Evolutionary conservation across 2,329 filamentous ascomycete species (phyloP).

Genomic region (Aspergillus transmontanensis): DNA sequence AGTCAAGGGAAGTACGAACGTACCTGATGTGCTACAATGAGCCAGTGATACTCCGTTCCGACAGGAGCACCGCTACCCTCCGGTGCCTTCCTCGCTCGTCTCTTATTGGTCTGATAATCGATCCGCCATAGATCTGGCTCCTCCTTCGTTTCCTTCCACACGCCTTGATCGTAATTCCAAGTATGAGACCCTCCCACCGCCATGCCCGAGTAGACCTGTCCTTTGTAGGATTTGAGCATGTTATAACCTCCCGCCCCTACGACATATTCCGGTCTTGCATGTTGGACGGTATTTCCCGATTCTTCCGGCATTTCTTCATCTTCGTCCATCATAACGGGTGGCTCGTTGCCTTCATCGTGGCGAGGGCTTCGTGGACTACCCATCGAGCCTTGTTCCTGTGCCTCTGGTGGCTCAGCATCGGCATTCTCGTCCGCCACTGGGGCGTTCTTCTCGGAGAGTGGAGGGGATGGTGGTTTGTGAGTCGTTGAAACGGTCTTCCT

Average conservation of each 20-base stretch:
- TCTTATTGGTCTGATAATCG: conserved; percentile 35
- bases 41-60: conserved; percentile 40
- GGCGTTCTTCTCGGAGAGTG: conserved; percentile 14
- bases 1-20: not conserved
- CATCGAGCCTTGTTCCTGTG: not conserved
- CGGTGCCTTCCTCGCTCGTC: conserved; percentile 34
- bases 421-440: not conserved
- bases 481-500: conserved; percentile 3
- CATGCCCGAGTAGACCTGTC: conserved; percentile 41
- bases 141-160: conserved; percentile 40
- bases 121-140: conserved; percentile 41
- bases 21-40: conserved; percentile 39
- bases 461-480: conserved; percentile 12
- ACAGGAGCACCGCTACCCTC: conserved; percentile 37
- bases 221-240: conserved; percentile 35
- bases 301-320: conserved; percentile 26
- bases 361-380: not conserved
- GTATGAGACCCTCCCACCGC: conserved; percentile 40
- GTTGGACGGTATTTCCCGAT: conserved; percentile 11
- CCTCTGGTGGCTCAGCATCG: not conserved
- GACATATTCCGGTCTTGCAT: conserved; percentile 4
- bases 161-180: conserved; percentile 40
- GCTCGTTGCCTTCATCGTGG: not conserved
- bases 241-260: conserved; percentile 30
- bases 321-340: conserved; percentile 16